phyloP scores from a whole-genome alignment of 2,329 filamentous ascomycete genomes.

The Monosporascus sp. region DNA sequence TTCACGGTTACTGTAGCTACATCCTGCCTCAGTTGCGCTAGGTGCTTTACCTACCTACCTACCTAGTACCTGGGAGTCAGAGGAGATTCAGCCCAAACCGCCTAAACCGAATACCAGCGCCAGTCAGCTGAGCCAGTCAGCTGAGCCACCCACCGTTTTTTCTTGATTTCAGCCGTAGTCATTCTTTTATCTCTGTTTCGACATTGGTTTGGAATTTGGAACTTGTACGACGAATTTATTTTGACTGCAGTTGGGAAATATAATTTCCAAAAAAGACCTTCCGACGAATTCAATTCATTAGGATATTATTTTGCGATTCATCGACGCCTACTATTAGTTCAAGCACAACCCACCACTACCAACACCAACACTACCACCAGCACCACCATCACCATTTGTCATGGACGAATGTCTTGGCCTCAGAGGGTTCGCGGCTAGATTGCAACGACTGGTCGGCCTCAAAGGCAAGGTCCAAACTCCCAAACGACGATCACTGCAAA shows the following conservation, averaged over 20 bases:
- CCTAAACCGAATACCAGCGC: not conserved
- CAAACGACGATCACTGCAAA: conserved; percentile 20
- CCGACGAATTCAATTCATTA: no score
- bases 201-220: no score
- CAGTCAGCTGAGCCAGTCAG: not conserved
- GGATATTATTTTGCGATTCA: no score
- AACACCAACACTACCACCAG: not conserved
- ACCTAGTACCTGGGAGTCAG: not conserved
- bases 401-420: conserved; percentile 17
- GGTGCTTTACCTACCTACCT: not conserved
- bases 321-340: not conserved
- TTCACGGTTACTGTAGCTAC: not conserved
- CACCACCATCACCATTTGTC: conserved; percentile 2
- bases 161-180: no score
- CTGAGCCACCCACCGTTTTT: not conserved
- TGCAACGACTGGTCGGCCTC: conserved; percentile 18
- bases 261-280: no score
- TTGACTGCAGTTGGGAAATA: no score
- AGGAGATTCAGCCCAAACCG: not conserved
- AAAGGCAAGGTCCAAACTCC: conserved; percentile 14
- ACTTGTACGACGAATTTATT: no score
- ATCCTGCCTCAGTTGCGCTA: not conserved
- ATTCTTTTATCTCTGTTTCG: no score
- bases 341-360: not conserved
- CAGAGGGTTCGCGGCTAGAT: conserved; percentile 14